phyloP scores from a whole-genome alignment of 768 basidiomycete species.

The Heimioporus sp. region DNA sequence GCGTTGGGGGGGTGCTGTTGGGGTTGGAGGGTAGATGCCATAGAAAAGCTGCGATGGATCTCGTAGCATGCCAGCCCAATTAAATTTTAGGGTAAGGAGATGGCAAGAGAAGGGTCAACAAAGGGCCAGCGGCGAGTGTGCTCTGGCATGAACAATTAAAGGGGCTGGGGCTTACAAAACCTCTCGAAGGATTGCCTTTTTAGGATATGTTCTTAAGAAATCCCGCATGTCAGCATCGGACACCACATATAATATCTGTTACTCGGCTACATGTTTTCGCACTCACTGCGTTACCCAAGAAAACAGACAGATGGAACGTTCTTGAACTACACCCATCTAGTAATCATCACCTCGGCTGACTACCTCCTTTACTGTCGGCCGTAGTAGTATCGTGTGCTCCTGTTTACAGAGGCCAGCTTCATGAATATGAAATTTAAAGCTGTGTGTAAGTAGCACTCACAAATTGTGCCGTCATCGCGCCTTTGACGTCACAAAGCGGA shows the following conservation, averaged over 20 bases:
- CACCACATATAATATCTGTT: neutral
- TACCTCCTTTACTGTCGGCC: conserved; percentile 82
- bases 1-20: conserved; percentile 13
- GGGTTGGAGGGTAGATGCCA: conserved; percentile 8
- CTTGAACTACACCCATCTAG: conserved; percentile 30
- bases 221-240: conserved; percentile 4
- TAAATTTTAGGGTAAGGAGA: neutral
- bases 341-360: conserved; percentile 86
- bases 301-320: neutral
- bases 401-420: conserved; percentile 29
- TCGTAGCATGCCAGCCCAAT: conserved; percentile 19
- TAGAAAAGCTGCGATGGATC: conserved; percentile 23
- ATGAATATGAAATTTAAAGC: neutral
- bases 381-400: conserved; percentile 85
- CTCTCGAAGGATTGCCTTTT: conserved; percentile 16
- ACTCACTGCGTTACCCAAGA: conserved; percentile 6
- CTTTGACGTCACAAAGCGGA: conserved; percentile 81
- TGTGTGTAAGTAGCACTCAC: conserved; percentile 39
- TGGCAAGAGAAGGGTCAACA: neutral
- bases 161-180: neutral
- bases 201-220: conserved; percentile 13
- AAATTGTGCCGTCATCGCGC: conserved; percentile 93
- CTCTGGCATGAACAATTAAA: neutral
- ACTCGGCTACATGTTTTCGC: neutral
- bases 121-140: neutral